These are phyloP conservation scores for Prunus dulcis DNA, from an alignment of 306 rosid species.

Conservation along the genomic window DNA sequence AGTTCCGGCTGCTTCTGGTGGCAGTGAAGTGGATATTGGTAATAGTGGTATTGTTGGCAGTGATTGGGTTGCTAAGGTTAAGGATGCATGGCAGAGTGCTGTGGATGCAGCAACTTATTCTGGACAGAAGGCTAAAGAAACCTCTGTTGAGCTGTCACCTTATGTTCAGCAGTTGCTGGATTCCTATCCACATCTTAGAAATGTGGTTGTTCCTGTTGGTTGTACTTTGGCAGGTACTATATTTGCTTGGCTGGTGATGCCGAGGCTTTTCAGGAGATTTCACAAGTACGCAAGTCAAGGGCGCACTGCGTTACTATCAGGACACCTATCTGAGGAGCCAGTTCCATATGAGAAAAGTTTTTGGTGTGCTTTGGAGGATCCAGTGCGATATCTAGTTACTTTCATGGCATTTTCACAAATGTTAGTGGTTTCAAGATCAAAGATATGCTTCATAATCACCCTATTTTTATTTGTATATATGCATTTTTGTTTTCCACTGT, in stretches of 20 bases:
- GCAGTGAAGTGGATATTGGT: slow-evolving; percentile 32
- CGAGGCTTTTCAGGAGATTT: slow-evolving; percentile 67
- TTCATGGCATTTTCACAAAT: slow-evolving; percentile 83
- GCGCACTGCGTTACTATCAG: slow-evolving; percentile 47
- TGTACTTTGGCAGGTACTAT: slow-evolving; percentile 57
- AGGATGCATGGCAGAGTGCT: slow-evolving; percentile 58
- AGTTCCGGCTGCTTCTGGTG: slow-evolving; percentile 51
- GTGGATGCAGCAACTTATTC: slow-evolving; percentile 51
- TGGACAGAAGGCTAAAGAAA: slow-evolving; percentile 61
- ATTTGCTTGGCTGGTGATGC: slow-evolving; percentile 87
- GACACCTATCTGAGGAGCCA: slow-evolving; percentile 30
- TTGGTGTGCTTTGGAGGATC: slow-evolving; percentile 97
- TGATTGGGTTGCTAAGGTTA: slow-evolving; percentile 55
- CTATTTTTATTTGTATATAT: slow-evolving; percentile 7
- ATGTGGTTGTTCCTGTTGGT: slow-evolving; percentile 63
- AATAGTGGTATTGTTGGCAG: slow-evolving; percentile 32
- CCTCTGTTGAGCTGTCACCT: slow-evolving; percentile 60
- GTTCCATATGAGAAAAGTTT: slow-evolving; percentile 78
- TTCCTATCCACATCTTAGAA: slow-evolving; percentile 61
- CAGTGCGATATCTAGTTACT: slow-evolving; percentile 71
- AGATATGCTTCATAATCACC: slow-evolving; percentile 2
- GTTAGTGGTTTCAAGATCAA: slow-evolving; percentile 46
- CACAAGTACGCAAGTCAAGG: slow-evolving; percentile 65
- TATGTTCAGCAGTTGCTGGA: slow-evolving; percentile 59
- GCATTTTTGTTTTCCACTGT: slow-evolving; percentile 12